Evolutionary conservation across 2,329 filamentous ascomycete genomes (phyloP).

Genomic region (Hirsutella thompsonii): DNA sequence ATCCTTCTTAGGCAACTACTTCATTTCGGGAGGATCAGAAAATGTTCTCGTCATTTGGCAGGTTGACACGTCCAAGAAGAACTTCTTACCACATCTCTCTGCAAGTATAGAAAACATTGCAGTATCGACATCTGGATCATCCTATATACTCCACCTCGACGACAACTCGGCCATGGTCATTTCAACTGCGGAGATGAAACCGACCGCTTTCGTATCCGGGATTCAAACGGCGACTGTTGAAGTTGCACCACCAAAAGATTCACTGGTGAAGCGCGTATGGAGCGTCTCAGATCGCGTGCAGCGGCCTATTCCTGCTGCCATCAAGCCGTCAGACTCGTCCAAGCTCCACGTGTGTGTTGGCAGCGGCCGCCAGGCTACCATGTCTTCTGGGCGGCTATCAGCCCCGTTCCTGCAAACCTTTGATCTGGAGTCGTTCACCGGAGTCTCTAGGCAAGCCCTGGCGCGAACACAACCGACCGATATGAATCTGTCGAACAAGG

Average conservation of each 20-base stretch:
- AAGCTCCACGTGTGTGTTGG: slow-evolving; percentile 57
- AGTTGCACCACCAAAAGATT: slow-evolving; percentile 35
- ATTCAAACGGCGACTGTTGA: slow-evolving; percentile 55
- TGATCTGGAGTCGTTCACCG: slow-evolving; percentile 66
- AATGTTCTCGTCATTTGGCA: slow-evolving; percentile 89
- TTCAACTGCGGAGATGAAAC: slow-evolving; percentile 78
- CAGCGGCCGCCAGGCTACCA: slow-evolving; percentile 41
- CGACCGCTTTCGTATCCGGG: slow-evolving; percentile 72
- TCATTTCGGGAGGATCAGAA: slow-evolving; percentile 86
- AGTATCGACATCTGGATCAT: slow-evolving; percentile 65
- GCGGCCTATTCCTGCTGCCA: slow-evolving; percentile 42
- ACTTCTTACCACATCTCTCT: slow-evolving; percentile 81
- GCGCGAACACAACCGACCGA: slow-evolving; percentile 80
- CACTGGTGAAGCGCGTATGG: slow-evolving; percentile 39
- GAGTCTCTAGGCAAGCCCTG: slow-evolving; percentile 76
- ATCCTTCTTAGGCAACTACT: slow-evolving; percentile 59
- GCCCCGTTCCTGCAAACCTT: slow-evolving; percentile 66
- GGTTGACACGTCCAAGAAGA: slow-evolving; percentile 69
- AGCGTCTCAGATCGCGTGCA: slow-evolving; percentile 28
- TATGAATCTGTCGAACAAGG: slow-evolving; percentile 60
- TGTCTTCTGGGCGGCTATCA: slow-evolving; percentile 34
- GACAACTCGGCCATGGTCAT: slow-evolving; percentile 89
- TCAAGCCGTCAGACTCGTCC: slow-evolving; percentile 50
- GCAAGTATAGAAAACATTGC: slow-evolving; percentile 75
- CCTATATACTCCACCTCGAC: slow-evolving; percentile 73